Percentiles rank a stretch among this genome's conserved stretches.
Evolutionary conservation across 495 filamentous ascomycete species (phyloP).

Genomic region (Aspergillus funiculosus): DNA sequence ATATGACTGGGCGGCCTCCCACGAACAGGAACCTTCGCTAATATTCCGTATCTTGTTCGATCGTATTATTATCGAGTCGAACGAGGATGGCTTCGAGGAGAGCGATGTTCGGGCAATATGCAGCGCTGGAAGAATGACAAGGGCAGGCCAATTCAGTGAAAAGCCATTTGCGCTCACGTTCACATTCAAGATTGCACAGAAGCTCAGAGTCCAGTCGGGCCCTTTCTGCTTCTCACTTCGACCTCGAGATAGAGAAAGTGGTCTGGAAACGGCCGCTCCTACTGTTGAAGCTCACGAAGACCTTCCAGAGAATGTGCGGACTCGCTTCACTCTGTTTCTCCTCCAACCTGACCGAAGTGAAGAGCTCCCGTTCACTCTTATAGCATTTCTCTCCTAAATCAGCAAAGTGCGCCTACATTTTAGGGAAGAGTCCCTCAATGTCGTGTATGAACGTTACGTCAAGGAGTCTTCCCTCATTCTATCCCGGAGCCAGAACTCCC

Average conservation of each 20-base stretch:
- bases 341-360: neutral
- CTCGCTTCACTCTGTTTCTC: constrained; percentile 1
- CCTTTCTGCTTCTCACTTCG: constrained; percentile 9
- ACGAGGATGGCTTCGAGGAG: constrained; percentile 6
- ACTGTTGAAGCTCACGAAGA: neutral
- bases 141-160: constrained; percentile 1
- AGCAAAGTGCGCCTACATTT: neutral
- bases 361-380: neutral
- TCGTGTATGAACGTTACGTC: too few species aligned
- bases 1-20: neutral
- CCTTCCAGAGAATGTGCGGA: neutral
- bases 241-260: constrained; percentile 4
- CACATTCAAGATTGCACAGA: neutral
- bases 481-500: neutral
- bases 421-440: too few species aligned
- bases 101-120: constrained; percentile 10
- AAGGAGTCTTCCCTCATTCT: too few species aligned
- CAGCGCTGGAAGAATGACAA: neutral
- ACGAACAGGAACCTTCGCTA: neutral
- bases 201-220: constrained; percentile 5
- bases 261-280: constrained; percentile 1
- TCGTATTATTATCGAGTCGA: constrained; percentile 1
- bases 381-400: constrained; percentile 4
- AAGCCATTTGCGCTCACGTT: constrained; percentile 5
- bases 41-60: neutral